These are phyloP conservation scores for Chrysophaeum taylorii DNA, from an alignment of 352 stramenopile genomes.

Conservation along the genomic window DNA sequence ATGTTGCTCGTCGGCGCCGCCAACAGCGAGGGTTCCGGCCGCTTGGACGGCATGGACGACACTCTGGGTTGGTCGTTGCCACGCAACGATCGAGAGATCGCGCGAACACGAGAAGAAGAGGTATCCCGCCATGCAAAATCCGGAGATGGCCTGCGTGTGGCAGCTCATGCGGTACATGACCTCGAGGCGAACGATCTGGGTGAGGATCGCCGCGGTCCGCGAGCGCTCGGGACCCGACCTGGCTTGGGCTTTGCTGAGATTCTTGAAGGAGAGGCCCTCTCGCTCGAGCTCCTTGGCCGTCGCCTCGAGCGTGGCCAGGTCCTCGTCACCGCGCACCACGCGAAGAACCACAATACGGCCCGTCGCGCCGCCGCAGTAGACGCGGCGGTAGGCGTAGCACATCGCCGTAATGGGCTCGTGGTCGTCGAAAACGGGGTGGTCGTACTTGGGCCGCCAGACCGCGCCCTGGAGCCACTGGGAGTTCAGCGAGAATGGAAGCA, in stretches of 20 bases:
- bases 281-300: background rate
- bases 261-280: too few species aligned
- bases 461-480: conserved; percentile 12
- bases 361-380: background rate
- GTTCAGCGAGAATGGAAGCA: conserved; percentile 9
- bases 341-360: background rate
- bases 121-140: background rate
- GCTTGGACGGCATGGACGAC: too few species aligned
- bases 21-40: too few species aligned
- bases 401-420: conserved; percentile 1
- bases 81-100: conserved; percentile 5
- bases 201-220: background rate
- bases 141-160: background rate
- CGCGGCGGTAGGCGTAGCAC: background rate
- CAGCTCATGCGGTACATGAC: background rate
- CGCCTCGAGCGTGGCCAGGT: background rate
- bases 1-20: too few species aligned
- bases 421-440: background rate
- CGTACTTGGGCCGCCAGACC: background rate
- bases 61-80: too few species aligned
- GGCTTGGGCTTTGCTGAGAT: too few species aligned
- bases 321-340: background rate
- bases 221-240: too few species aligned
- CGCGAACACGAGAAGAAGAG: background rate
- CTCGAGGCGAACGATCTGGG: background rate